Base-by-base conservation (phyloP, 129 eudicot genomes). In the Flaveria robusta region DNA sequence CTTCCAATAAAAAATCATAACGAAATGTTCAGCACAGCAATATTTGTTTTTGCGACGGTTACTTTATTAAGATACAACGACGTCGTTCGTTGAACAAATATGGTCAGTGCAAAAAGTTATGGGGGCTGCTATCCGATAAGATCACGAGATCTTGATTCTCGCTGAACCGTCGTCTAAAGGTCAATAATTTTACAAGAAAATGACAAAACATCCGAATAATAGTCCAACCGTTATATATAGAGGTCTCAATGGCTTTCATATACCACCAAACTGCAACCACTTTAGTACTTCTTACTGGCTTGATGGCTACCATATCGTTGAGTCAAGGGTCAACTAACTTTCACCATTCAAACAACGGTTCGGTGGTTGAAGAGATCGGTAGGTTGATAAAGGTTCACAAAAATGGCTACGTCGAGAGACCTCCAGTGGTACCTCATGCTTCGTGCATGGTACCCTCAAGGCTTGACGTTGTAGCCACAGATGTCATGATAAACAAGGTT, bases 321-420 rank as follows among this genome's bases (percentile, higher is more conserved):
- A 67, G 75, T 80, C 79, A 74, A 66, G 56, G 51, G 70, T 80
- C 79, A 74, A 74, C 83, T 11, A 42, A 34, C 20, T 54, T 55
- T 22, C 45, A 42, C 49, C 41, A 15, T 29, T 63, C 74, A 2
- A 71, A 45, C 49, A 74, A 70, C n/a, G 70, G 79, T 23, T 66
- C 80, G 1, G 72, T 88, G 43, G 80, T 79, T 41, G 90, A 88
- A 18, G 88, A 88, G 72, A 81, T 88, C 50, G 52, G 41, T 22
- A 88, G 93, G 14, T 81, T 88, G 72, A 86, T 88, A 12, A 82
- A 72, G 49, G 78, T 86, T 68, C 82, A 83, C 73, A 81, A 76
- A 77, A 83, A 77, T 54, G 94, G 91, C 16, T 84, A 82, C 11
- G 80, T 84, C 9, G 94, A 88, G 34, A 74, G 94, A 50, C 81